phyloP scores from a whole-genome alignment of 441 rosid species.

The Arabidopsis hybrid region DNA sequence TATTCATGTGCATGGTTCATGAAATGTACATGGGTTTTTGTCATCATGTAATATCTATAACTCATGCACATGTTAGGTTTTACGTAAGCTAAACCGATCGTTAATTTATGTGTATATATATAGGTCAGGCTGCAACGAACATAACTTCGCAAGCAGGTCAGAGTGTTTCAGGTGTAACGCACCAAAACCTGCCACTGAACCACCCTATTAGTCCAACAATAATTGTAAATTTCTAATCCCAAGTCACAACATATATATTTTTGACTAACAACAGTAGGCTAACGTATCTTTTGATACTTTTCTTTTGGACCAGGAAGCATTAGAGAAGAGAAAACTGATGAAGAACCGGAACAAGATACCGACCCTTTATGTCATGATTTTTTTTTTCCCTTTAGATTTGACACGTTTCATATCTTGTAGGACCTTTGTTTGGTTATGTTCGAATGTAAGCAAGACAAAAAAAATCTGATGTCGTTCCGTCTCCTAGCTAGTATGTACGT shows the following conservation, averaged over 20 bases:
- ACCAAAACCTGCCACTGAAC: conserved; percentile 57
- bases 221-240: neutral
- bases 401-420: conserved; percentile 21
- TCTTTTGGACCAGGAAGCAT: conserved; percentile 27
- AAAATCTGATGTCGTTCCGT: neutral
- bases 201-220: conserved; percentile 47
- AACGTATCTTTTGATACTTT: neutral
- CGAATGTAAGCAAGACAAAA: conserved; percentile 17
- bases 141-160: conserved; percentile 87
- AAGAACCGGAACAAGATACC: conserved; percentile 18
- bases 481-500: conserved; percentile 24
- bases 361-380: conserved; percentile 16
- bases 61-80: conserved; percentile 16
- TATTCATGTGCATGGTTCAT: conserved; percentile 12
- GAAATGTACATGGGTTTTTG: conserved; percentile 2
- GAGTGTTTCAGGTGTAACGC: conserved; percentile 93
- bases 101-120: neutral
- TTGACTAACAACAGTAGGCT: neutral
- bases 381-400: neutral
- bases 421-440: conserved; percentile 26
- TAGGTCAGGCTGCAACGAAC: conserved; percentile 84
- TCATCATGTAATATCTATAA: conserved; percentile 1
- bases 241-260: neutral
- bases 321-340: conserved; percentile 13
- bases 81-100: conserved; percentile 4